A percentile compares a stretch with the other conserved stretches of the same genome.
Evolutionary conservation across 768 basidiomycete species (phyloP).

Genomic region (Suillus occidentalis): DNA sequence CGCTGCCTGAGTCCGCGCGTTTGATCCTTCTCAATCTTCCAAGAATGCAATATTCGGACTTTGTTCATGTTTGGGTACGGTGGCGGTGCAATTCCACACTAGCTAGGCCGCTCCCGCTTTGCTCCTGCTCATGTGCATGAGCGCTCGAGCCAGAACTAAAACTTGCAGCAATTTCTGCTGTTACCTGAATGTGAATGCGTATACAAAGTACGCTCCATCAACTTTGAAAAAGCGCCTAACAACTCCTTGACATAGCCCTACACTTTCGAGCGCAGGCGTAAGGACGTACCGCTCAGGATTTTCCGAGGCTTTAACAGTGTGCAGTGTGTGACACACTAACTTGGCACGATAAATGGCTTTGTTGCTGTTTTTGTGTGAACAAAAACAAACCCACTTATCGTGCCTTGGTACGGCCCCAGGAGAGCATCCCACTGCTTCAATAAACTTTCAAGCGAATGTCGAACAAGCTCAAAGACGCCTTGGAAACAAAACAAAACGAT

Average conservation of each 20-base stretch:
- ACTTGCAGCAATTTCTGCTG: slow-evolving; percentile 4
- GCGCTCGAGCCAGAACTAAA: not conserved
- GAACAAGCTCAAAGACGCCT: not conserved
- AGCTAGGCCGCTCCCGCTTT: no score
- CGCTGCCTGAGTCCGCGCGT: not conserved
- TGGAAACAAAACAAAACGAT: not conserved
- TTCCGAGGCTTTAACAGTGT: no score
- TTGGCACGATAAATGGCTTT: no score
- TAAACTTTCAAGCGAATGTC: not conserved
- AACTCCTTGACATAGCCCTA: slow-evolving; percentile 26
- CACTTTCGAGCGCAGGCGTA: no score
- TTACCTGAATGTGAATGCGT: slow-evolving; percentile 33
- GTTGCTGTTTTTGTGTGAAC: no score
- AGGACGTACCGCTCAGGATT: no score
- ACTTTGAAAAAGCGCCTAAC: not conserved
- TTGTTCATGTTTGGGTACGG: slow-evolving; percentile 11
- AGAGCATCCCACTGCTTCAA: no score
- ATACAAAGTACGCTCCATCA: slow-evolving; percentile 45
- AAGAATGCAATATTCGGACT: slow-evolving; percentile 2
- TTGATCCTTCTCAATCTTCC: slow-evolving; percentile 6
- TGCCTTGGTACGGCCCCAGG: no score
- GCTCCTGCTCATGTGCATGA: no score
- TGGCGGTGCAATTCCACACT: slow-evolving; percentile 13
- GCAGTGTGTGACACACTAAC: no score
- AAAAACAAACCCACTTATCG: no score